Conservation (phyloP, 2,329 filamentous ascomycete genomes). For the Cladosporium sp. region DNA sequence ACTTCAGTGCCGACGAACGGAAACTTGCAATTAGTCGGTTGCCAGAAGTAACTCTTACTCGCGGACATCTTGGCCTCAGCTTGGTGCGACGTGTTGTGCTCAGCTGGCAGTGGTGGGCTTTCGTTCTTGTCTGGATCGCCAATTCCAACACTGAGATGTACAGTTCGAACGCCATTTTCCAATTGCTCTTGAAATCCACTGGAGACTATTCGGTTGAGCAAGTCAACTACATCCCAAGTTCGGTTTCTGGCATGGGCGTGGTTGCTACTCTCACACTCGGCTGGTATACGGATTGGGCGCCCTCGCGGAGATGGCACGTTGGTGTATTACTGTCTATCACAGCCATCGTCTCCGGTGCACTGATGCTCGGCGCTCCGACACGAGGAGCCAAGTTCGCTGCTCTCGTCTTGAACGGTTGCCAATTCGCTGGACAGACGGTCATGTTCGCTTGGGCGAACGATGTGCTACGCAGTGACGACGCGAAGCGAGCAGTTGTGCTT, state of each 20-base stretch:
- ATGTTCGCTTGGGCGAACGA: constrained; percentile 28
- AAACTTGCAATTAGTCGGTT: constrained; percentile 21
- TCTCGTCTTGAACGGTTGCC: constrained; percentile 23
- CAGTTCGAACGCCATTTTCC: constrained; percentile 25
- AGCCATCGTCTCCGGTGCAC: constrained; percentile 22
- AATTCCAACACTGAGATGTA: constrained; percentile 27
- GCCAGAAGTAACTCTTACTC: constrained; percentile 20
- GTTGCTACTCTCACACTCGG: constrained; percentile 23
- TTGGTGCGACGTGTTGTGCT: constrained; percentile 22
- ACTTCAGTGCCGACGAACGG: constrained; percentile 19
- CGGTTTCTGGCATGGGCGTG: constrained; percentile 23
- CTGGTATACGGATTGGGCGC: constrained; percentile 26
- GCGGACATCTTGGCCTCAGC: constrained; percentile 22
- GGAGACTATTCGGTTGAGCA: constrained; percentile 22
- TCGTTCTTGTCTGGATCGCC: constrained; percentile 26
- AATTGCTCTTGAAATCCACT: constrained; percentile 21
- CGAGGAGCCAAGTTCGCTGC: constrained; percentile 23
- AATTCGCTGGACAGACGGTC: constrained; percentile 25
- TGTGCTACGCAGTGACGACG: constrained; percentile 22
- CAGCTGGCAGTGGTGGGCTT: constrained; percentile 27
- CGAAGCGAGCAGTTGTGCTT: constrained; percentile 22
- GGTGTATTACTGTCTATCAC: constrained; percentile 25
- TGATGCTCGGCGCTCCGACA: constrained; percentile 21
- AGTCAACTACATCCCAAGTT: constrained; percentile 25
- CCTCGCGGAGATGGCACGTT: constrained; percentile 22